phyloP scores from a whole-genome alignment of 2,329 filamentous ascomycete species.

The Zasmidium cellare region DNA sequence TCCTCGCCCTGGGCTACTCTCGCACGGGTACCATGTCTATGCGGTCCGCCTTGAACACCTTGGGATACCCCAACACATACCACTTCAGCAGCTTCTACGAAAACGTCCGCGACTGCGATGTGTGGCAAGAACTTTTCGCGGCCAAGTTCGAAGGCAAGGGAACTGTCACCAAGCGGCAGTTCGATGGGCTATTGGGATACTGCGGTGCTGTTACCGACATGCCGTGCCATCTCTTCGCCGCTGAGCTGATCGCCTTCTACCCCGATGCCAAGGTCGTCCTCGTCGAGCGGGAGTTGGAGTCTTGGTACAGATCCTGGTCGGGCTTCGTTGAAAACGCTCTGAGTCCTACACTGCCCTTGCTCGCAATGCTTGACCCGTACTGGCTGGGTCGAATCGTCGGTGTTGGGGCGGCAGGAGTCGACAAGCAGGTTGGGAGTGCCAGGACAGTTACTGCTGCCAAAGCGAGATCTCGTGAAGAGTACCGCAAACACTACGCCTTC shows the following conservation, averaged over 20 bases:
- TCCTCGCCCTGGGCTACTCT: slow-evolving; percentile 23
- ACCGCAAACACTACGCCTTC: slow-evolving; percentile 1
- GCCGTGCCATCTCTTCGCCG: neutral
- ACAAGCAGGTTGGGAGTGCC: no score
- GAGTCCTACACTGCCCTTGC: neutral
- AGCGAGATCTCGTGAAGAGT: neutral
- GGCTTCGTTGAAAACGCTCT: neutral
- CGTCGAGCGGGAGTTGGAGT: neutral
- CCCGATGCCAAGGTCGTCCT: neutral
- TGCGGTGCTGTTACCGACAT: slow-evolving; percentile 5
- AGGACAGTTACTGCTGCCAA: neutral
- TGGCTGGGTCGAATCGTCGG: neutral
- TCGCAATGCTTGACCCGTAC: neutral
- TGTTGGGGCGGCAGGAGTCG: neutral
- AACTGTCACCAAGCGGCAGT: neutral
- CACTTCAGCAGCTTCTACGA: slow-evolving; percentile 13
- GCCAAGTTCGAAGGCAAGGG: slow-evolving; percentile 17
- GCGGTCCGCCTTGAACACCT: slow-evolving; percentile 18
- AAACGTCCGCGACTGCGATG: slow-evolving; percentile 15
- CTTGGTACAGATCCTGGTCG: neutral
- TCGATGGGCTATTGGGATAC: neutral
- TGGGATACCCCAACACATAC: slow-evolving; percentile 23
- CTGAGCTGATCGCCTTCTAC: neutral
- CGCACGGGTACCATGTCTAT: slow-evolving; percentile 27
- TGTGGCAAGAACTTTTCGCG: slow-evolving; percentile 14